These are phyloP conservation scores for Trichoderma atrobrunneum DNA, from an alignment of 2,329 filamentous ascomycete genomes.

Conservation along the genomic window DNA sequence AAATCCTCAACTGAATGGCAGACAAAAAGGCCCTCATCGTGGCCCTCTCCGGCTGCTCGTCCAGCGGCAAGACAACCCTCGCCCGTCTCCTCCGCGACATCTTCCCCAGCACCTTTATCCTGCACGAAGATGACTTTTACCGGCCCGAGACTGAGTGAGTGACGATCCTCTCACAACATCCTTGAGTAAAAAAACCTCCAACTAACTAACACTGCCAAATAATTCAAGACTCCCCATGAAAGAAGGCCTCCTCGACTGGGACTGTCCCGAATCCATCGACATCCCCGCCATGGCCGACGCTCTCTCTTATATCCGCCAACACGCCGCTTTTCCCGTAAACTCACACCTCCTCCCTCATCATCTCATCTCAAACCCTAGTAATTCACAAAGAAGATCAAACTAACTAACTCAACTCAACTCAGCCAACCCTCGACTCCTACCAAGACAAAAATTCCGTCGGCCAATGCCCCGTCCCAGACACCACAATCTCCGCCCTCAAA, in stretches of 20 bases:
- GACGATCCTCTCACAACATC: constrained; percentile 25
- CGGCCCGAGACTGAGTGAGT: constrained; percentile 66
- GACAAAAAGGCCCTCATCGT: constrained; percentile 57
- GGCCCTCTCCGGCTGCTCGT: constrained; percentile 85
- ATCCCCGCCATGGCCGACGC: constrained; percentile 65
- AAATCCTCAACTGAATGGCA: not conserved
- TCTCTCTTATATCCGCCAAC: constrained; percentile 65
- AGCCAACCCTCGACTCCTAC: constrained; percentile 34
- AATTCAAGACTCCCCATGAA: constrained; percentile 50
- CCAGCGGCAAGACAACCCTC: constrained; percentile 91
- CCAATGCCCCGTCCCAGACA: constrained; percentile 48
- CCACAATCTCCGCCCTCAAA: constrained; percentile 46
- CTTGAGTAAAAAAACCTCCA: not conserved
- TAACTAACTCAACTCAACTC: too few relatives aligned
- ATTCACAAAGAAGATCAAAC: too few relatives aligned
- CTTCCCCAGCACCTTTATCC: constrained; percentile 73
- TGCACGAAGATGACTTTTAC: constrained; percentile 98
- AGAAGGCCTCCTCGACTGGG: constrained; percentile 78
- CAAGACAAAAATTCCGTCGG: constrained; percentile 64
- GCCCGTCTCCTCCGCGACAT: constrained; percentile 79
- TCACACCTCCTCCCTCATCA: not conserved
- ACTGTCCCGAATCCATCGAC: constrained; percentile 77
- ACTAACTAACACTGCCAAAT: not conserved
- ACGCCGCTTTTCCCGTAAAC: constrained; percentile 64
- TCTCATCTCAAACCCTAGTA: not conserved